Conservation (phyloP, 1,284 basidiomycete genomes). For the Pterulicium gracile region DNA sequence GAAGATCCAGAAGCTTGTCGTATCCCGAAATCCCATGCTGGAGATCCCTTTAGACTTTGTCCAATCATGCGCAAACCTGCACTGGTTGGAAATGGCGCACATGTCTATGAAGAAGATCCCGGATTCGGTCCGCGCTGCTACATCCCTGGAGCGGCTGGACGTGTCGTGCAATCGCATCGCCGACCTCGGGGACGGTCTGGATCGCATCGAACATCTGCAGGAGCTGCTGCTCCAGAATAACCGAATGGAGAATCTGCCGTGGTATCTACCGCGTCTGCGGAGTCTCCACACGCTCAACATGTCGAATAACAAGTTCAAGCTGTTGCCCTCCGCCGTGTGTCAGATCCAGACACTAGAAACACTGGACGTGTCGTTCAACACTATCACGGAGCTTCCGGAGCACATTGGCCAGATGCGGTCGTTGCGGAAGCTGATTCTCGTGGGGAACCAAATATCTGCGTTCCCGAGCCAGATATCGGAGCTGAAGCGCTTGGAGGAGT, state of each 20-base stretch:
- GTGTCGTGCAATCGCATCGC: constrained; percentile 90
- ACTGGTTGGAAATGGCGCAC: constrained; percentile 82
- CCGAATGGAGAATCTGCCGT: constrained; percentile 79
- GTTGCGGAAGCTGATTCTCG: constrained; percentile 73
- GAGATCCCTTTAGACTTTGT: constrained; percentile 97
- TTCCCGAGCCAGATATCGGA: constrained; percentile 64
- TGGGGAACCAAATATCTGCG: constrained; percentile 77
- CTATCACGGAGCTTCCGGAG: constrained; percentile 73
- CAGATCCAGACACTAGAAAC: constrained; percentile 69
- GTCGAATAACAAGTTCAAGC: constrained; percentile 91
- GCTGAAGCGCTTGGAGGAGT: constrained; percentile 52
- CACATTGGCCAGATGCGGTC: constrained; percentile 65
- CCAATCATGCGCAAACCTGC: constrained; percentile 77
- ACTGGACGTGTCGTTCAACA: constrained; percentile 95
- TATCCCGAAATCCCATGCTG: constrained; percentile 92
- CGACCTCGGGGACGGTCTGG: constrained; percentile 80
- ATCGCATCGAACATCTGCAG: constrained; percentile 66
- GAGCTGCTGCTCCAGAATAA: constrained; percentile 88
- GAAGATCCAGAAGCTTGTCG: constrained; percentile 78
- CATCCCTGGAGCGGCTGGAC: constrained; percentile 76
- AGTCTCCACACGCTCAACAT: constrained; percentile 81
- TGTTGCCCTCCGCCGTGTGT: constrained; percentile 73
- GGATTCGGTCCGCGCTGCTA: constrained; percentile 68
- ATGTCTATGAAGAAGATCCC: constrained; percentile 96
- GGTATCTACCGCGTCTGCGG: constrained; percentile 72